Conservation (phyloP, 306 rosid species). For the Corylus heterophylla region DNA sequence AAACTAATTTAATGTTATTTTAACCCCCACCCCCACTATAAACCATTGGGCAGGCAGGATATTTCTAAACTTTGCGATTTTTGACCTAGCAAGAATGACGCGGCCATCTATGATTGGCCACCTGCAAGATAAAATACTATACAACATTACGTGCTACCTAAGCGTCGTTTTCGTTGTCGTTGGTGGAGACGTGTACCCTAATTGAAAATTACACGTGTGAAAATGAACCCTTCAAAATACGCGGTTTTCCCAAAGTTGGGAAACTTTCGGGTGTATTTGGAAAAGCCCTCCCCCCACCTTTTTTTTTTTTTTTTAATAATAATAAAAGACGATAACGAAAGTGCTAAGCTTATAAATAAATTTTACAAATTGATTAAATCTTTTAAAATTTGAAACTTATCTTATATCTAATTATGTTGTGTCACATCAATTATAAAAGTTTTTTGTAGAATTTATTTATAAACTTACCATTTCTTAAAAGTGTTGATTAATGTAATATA, state of each 20-base stretch:
- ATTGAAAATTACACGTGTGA: neutral
- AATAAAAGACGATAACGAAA: too few relatives aligned
- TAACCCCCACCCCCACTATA: neutral
- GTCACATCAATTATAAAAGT: too few relatives aligned
- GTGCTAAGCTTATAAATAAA: too few relatives aligned
- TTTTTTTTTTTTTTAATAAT: too few relatives aligned
- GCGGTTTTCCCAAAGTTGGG: conserved; percentile 17
- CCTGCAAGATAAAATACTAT: neutral
- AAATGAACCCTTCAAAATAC: conserved; percentile 14
- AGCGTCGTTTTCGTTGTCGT: neutral
- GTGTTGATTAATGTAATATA: too few relatives aligned
- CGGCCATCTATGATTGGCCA: neutral
- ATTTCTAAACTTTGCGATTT: neutral
- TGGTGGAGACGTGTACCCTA: neutral
- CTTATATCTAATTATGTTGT: too few relatives aligned
- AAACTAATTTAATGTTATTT: too few relatives aligned
- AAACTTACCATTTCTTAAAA: too few relatives aligned
- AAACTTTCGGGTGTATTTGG: neutral
- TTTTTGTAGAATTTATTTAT: too few relatives aligned
- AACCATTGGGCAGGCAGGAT: neutral
- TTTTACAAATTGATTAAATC: too few relatives aligned
- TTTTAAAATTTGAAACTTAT: too few relatives aligned
- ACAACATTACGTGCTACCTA: neutral
- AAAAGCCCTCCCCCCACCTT: too few relatives aligned
- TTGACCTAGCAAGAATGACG: neutral